These are phyloP conservation scores for Fraxinus ornus DNA, from an alignment of 305 asterid genomes.

Conservation along the genomic window DNA sequence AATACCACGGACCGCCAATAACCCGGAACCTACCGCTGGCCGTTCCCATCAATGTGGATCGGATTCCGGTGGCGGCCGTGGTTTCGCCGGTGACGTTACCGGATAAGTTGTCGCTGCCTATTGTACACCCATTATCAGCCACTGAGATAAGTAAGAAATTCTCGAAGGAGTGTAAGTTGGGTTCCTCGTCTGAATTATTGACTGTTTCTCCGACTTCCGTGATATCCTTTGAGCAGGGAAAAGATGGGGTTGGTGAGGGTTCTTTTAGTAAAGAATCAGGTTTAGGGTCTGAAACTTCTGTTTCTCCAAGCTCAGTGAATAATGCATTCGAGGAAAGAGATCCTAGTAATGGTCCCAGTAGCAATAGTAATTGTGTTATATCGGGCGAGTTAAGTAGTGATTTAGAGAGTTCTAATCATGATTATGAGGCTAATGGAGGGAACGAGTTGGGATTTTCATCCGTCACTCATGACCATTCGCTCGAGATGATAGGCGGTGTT, in stretches of 20 bases:
- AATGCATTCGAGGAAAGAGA: conserved; percentile 49
- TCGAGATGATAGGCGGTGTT: conserved; percentile 56
- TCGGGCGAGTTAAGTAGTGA: conserved; percentile 71
- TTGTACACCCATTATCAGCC: conserved; percentile 78
- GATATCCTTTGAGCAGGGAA: conserved; percentile 66
- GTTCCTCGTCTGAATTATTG: conserved; percentile 49
- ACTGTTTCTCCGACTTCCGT: conserved; percentile 96
- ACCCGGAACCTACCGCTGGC: conserved; percentile 90
- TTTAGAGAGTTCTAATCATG: conserved; percentile 45
- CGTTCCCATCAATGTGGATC: conserved; percentile 83
- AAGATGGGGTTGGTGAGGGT: conserved; percentile 62
- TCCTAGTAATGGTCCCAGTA: conserved; percentile 32
- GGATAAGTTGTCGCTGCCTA: conserved; percentile 66
- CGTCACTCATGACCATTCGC: conserved; percentile 48
- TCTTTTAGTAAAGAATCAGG: conserved; percentile 74
- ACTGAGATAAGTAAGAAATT: conserved; percentile 53
- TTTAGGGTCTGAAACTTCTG: conserved; percentile 66
- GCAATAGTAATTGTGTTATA: conserved; percentile 43
- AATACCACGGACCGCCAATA: conserved; percentile 91
- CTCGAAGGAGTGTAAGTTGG: conserved; percentile 55
- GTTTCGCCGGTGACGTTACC: conserved; percentile 66
- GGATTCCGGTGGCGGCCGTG: conserved; percentile 92
- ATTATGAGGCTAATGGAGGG: conserved; percentile 45
- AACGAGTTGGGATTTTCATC: conserved; percentile 48
- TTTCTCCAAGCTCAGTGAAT: conserved; percentile 75